Conservation (phyloP, 2,329 filamentous ascomycete genomes). For the Hypoxylon sp. region DNA sequence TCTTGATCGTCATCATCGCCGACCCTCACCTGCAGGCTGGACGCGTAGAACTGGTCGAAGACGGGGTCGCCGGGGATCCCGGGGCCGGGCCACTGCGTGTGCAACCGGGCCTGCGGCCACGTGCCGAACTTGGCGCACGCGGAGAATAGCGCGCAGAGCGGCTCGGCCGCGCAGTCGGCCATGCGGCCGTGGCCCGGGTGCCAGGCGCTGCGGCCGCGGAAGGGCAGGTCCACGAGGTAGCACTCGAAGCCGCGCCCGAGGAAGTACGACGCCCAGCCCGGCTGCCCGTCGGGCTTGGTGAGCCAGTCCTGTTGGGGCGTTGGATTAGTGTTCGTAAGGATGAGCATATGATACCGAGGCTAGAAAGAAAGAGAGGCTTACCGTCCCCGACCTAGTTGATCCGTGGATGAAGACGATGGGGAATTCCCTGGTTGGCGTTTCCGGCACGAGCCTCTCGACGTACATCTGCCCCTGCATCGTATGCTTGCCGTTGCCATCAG, state of each 20-base stretch:
- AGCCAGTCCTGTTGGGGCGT: slow-evolving; percentile 50
- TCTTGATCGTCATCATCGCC: slow-evolving; percentile 48
- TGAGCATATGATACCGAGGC: not conserved
- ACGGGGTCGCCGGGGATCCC: slow-evolving; percentile 50
- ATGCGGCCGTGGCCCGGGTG: slow-evolving; percentile 43
- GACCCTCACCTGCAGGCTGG: slow-evolving; percentile 50
- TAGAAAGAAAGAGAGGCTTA: slow-evolving; percentile 33
- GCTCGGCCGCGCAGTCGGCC: slow-evolving; percentile 45
- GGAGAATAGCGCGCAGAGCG: slow-evolving; percentile 51
- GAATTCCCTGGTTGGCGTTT: slow-evolving; percentile 38
- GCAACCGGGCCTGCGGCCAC: slow-evolving; percentile 51
- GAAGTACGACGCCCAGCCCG: slow-evolving; percentile 59
- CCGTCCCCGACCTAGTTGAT: slow-evolving; percentile 51
- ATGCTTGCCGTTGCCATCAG: slow-evolving; percentile 43
- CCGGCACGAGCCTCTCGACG: slow-evolving; percentile 53
- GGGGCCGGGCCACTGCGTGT: slow-evolving; percentile 55
- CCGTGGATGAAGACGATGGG: slow-evolving; percentile 56
- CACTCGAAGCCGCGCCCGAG: slow-evolving; percentile 55
- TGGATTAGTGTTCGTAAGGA: no score
- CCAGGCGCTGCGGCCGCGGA: slow-evolving; percentile 55
- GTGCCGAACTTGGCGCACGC: slow-evolving; percentile 44
- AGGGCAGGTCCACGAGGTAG: slow-evolving; percentile 57
- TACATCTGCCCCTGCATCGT: slow-evolving; percentile 57
- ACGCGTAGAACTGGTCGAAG: slow-evolving; percentile 53
- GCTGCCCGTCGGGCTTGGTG: slow-evolving; percentile 55